These are phyloP conservation scores for Vitis riparia DNA, from an alignment of 164 flowering plant genomes.

Conservation along the genomic window DNA sequence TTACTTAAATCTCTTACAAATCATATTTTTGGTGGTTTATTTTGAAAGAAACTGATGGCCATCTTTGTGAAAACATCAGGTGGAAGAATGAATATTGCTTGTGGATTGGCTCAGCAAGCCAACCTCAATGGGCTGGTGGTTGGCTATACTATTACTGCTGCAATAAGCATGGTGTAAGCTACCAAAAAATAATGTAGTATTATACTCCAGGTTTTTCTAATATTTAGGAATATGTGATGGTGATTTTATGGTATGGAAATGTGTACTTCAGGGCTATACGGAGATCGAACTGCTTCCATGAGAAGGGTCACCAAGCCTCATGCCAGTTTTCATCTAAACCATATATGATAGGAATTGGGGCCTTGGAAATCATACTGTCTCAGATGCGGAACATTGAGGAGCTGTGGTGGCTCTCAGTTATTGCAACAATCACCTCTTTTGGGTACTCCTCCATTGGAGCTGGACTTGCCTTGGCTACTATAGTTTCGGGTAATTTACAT, in stretches of 20 bases:
- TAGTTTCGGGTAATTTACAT: conserved; percentile 31
- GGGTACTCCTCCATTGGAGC: conserved; percentile 60
- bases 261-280: conserved; percentile 44
- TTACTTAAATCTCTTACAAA: too few relatives aligned
- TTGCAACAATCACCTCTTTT: conserved; percentile 78
- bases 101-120: conserved; percentile 18
- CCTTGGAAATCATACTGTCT: conserved; percentile 40
- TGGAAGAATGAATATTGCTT: conserved; percentile 8
- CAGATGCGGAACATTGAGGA: conserved; percentile 69
- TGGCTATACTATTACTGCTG: conserved; percentile 21
- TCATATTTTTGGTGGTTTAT: too few relatives aligned
- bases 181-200: too few relatives aligned
- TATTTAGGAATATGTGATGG: too few relatives aligned
- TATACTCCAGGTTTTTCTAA: too few relatives aligned
- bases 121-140: conserved; percentile 14
- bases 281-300: conserved; percentile 54
- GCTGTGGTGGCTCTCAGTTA: conserved; percentile 53
- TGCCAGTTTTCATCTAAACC: conserved; percentile 39
- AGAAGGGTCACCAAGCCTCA: conserved; percentile 22
- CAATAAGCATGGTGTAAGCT: conserved; percentile 26
- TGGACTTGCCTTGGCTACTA: conserved; percentile 51
- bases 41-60: not conserved
- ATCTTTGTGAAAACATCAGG: not conserved
- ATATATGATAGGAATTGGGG: conserved; percentile 46
- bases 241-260: too few relatives aligned